phyloP scores from a whole-genome alignment of 2,329 filamentous ascomycete species.

The Sporothrix mexicana region DNA sequence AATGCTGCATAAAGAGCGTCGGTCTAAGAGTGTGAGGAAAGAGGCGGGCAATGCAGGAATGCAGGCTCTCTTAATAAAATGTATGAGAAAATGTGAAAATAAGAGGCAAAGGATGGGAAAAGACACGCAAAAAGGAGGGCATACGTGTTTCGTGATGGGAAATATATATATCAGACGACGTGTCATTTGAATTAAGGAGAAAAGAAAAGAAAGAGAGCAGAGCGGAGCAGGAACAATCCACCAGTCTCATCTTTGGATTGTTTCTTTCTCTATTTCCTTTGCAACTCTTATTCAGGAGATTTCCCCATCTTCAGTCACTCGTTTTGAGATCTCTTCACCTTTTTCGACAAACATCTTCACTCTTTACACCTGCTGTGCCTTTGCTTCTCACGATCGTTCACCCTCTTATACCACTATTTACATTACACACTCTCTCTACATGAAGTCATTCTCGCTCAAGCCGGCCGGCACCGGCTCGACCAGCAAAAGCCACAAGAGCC shows the following conservation, averaged over 20 bases:
- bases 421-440: not conserved
- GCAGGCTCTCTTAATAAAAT: not conserved
- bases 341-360: not conserved
- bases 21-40: not conserved
- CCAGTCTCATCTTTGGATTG: not conserved
- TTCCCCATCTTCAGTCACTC: conserved; percentile 1
- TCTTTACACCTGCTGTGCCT: not conserved
- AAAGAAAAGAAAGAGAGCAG: not conserved
- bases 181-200: conserved; percentile 12
- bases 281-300: not conserved
- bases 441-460: conserved; percentile 10
- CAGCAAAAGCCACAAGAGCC: conserved; percentile 26
- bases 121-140: not conserved
- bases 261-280: not conserved
- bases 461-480: conserved; percentile 29
- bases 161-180: conserved; percentile 22
- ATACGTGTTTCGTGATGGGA: conserved; percentile 15
- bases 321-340: not conserved
- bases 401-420: not conserved
- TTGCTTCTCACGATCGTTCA: conserved; percentile 2
- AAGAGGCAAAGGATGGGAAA: no score
- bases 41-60: conserved; percentile 16
- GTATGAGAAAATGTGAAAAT: not conserved
- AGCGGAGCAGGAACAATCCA: not conserved
- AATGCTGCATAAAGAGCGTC: not conserved